Conservation (phyloP, 257 asterid species). For the Cruciata laevipes region DNA sequence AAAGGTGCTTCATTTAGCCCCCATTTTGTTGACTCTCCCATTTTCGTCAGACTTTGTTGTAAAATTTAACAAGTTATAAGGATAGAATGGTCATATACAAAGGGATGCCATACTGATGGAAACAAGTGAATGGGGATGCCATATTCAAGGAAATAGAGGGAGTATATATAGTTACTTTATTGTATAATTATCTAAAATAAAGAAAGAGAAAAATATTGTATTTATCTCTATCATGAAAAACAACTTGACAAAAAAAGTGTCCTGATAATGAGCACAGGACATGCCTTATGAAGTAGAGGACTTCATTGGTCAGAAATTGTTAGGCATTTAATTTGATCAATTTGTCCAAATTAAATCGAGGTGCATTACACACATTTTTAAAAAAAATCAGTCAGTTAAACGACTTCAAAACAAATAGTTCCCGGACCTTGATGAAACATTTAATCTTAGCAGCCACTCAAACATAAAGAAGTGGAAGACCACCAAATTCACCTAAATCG, state of each 20-base stretch:
- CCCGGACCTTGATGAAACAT: background rate
- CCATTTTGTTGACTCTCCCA: too few species aligned
- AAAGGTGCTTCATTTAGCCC: too few species aligned
- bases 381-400: background rate
- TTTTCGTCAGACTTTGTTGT: too few species aligned
- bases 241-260: background rate
- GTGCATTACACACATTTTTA: background rate
- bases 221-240: background rate
- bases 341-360: background rate
- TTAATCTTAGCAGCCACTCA: background rate
- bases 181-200: too few species aligned
- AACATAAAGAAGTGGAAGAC: background rate
- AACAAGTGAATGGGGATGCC: too few species aligned
- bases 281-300: background rate
- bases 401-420: background rate
- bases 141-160: too few species aligned
- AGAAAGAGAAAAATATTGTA: too few species aligned
- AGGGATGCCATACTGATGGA: too few species aligned
- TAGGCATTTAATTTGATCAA: background rate
- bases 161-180: background rate
- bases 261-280: background rate
- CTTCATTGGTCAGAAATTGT: background rate
- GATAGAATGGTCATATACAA: too few species aligned
- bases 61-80: too few species aligned
- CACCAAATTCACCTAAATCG: background rate